These are phyloP conservation scores for Telfairia occidentalis DNA, from an alignment of 331 rosid genomes.

Conservation along the genomic window DNA sequence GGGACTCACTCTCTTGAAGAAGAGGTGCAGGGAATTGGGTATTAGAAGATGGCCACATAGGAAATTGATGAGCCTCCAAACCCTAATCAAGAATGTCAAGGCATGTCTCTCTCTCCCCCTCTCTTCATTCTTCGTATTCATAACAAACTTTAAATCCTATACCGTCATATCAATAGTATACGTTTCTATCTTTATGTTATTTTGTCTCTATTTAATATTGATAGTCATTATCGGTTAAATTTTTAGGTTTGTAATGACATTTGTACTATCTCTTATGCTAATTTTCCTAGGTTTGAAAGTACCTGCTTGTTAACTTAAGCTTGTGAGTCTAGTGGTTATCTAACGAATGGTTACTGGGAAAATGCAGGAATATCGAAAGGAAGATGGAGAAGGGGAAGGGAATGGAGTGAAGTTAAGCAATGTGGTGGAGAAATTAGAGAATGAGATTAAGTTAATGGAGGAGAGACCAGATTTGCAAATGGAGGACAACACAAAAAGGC, in stretches of 20 bases:
- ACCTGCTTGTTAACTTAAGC: too few relatives aligned
- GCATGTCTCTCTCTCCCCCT: constrained; percentile 10
- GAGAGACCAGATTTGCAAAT: constrained; percentile 56
- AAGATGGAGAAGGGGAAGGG: constrained; percentile 21
- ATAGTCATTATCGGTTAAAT: too few relatives aligned
- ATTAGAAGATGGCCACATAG: constrained; percentile 79
- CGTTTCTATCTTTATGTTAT: too few relatives aligned
- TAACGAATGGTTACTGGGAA: too few relatives aligned
- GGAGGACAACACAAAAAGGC: constrained; percentile 42
- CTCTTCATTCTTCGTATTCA: background rate
- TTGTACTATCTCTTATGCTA: too few relatives aligned
- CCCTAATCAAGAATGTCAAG: constrained; percentile 52
- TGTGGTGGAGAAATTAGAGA: constrained; percentile 43
- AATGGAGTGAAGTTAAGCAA: constrained; percentile 30
- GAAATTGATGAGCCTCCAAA: constrained; percentile 62
- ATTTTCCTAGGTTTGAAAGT: too few relatives aligned
- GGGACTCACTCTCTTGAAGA: constrained; percentile 63
- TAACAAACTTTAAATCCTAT: too few relatives aligned
- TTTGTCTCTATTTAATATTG: too few relatives aligned
- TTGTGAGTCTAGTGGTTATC: too few relatives aligned
- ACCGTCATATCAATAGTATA: too few relatives aligned
- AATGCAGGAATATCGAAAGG: constrained; percentile 35
- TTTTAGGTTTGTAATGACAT: too few relatives aligned
- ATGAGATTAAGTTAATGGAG: constrained; percentile 55
- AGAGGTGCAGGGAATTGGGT: constrained; percentile 68